Percentiles rank a stretch among this genome's conserved stretches.
Evolutionary conservation across 441 rosid species (phyloP).

Genomic region (Pelargonium citronellum): DNA sequence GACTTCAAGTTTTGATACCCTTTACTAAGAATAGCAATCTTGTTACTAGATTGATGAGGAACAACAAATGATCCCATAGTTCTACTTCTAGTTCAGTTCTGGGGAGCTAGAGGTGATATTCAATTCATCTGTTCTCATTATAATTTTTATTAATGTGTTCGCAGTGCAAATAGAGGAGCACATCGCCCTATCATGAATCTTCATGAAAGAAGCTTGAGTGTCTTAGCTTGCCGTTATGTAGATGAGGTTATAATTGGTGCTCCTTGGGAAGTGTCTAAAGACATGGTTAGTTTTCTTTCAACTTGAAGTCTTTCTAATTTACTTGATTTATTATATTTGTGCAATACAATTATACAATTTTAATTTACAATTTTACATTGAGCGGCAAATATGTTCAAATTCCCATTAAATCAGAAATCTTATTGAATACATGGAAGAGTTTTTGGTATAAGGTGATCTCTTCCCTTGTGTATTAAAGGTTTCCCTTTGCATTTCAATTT

Average conservation of each 20-base stretch:
- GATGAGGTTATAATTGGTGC: slow-evolving; percentile 98
- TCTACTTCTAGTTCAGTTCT: neutral
- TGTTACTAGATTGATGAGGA: neutral
- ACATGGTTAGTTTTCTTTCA: slow-evolving; percentile 51
- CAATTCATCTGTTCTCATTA: neutral
- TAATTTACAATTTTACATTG: neutral
- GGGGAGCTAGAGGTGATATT: neutral
- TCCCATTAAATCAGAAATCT: neutral
- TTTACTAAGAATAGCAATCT: too few species aligned
- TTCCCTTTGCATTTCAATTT: too few species aligned
- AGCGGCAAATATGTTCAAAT: neutral
- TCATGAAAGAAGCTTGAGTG: slow-evolving; percentile 86
- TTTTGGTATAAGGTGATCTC: neutral
- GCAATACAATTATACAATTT: neutral
- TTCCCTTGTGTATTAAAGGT: too few species aligned
- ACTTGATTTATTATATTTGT: neutral
- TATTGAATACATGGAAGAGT: neutral
- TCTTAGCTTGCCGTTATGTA: slow-evolving; percentile 86
- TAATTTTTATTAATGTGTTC: slow-evolving; percentile 15
- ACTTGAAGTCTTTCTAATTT: neutral
- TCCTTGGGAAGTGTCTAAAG: slow-evolving; percentile 88
- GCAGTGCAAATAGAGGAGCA: slow-evolving; percentile 71
- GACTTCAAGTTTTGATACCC: too few species aligned
- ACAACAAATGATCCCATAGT: neutral
- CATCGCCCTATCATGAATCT: slow-evolving; percentile 83